Evolutionary conservation across 805 yeast genomes (phyloP).

Genomic region (Debaryomyces castellii): DNA sequence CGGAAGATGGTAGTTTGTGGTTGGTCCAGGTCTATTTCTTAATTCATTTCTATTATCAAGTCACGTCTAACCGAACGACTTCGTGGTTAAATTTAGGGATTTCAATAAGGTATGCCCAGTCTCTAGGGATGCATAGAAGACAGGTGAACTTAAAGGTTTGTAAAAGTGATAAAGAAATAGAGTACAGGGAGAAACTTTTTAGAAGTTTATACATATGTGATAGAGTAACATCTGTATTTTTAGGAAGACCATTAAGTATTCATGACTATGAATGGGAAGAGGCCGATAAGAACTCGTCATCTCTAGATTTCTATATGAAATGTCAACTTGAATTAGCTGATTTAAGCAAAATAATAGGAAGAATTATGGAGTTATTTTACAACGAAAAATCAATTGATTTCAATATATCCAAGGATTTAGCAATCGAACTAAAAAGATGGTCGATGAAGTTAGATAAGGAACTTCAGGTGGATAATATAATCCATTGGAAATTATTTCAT

Average conservation of each 20-base stretch:
- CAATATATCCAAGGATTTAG: slow-evolving; percentile 29
- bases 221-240: slow-evolving; percentile 27
- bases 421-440: slow-evolving; percentile 37
- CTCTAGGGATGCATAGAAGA: slow-evolving; percentile 40
- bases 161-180: slow-evolving; percentile 21
- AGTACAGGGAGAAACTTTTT: slow-evolving; percentile 35
- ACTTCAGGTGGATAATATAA: slow-evolving; percentile 18
- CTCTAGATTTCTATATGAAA: slow-evolving; percentile 18
- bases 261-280: slow-evolving; percentile 41
- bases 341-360: slow-evolving; percentile 27
- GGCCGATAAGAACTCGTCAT: slow-evolving; percentile 3
- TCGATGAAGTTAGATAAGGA: slow-evolving; percentile 30
- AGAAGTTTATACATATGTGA: slow-evolving; percentile 34
- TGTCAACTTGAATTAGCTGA: slow-evolving; percentile 28
- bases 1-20: slow-evolving; percentile 44
- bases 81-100: slow-evolving; percentile 46
- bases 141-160: slow-evolving; percentile 34
- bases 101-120: slow-evolving; percentile 43
- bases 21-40: slow-evolving; percentile 40
- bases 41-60: slow-evolving; percentile 39
- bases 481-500: neutral
- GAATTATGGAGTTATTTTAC: slow-evolving; percentile 30
- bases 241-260: slow-evolving; percentile 39
- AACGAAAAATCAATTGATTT: slow-evolving; percentile 27
- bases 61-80: slow-evolving; percentile 36